phyloP scores from a whole-genome alignment of 192 early-diverging fungal species.

The Gonapodya prolifera region DNA sequence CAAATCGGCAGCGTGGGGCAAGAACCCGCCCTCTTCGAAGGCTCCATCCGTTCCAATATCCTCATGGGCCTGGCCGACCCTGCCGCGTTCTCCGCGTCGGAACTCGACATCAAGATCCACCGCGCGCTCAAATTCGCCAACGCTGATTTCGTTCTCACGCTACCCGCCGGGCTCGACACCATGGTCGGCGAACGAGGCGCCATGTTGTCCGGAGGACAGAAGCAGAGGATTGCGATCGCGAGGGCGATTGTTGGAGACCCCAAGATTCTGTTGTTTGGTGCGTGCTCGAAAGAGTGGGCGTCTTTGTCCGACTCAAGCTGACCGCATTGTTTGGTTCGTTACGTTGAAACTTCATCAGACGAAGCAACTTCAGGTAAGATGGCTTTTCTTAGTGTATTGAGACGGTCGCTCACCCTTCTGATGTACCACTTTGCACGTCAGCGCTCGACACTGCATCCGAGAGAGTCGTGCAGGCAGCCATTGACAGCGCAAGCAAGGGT shows the following conservation, averaged over 20 bases:
- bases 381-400: background rate
- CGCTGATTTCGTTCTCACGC: constrained; percentile 70
- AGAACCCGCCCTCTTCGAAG: constrained; percentile 11
- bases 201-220: constrained; percentile 76
- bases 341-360: too few relatives aligned
- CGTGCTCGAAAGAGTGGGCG: too few relatives aligned
- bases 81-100: background rate
- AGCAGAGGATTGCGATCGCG: constrained; percentile 73
- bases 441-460: constrained; percentile 33
- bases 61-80: background rate
- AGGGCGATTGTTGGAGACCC: background rate
- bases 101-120: constrained; percentile 6
- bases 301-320: too few relatives aligned
- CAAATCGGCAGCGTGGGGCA: constrained; percentile 10
- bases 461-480: constrained; percentile 65
- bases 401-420: background rate
- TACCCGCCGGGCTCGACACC: constrained; percentile 81
- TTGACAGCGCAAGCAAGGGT: constrained; percentile 58
- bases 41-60: constrained; percentile 27
- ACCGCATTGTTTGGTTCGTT: too few relatives aligned
- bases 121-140: constrained; percentile 42
- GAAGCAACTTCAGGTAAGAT: too few relatives aligned
- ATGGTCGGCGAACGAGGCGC: constrained; percentile 69
- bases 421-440: constrained; percentile 52
- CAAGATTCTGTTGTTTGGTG: constrained; percentile 2